Conservation (phyloP, 2,329 filamentous ascomycete genomes). For the Colletotrichum sp. region DNA sequence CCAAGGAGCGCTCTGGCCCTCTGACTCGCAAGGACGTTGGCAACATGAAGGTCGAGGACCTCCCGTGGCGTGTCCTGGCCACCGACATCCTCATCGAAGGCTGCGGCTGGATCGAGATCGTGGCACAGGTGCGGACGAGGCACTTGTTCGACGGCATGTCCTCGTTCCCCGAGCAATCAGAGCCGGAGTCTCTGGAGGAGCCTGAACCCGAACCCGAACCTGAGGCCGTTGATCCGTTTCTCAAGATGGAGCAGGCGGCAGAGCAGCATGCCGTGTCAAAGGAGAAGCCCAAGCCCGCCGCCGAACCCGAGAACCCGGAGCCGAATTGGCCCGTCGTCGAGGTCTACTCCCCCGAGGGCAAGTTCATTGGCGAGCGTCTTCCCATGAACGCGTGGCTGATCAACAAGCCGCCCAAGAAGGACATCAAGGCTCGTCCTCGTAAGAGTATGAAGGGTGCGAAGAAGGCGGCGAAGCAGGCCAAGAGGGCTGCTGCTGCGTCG, state of each 20-base stretch:
- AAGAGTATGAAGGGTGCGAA: constrained; percentile 72
- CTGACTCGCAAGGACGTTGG: constrained; percentile 68
- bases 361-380: constrained; percentile 69
- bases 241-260: constrained; percentile 18
- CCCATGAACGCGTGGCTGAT: constrained; percentile 77
- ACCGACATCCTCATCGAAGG: constrained; percentile 91
- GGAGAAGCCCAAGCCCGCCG: constrained; percentile 17
- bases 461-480: constrained; percentile 52
- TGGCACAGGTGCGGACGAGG: constrained; percentile 76
- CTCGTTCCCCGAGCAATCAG: constrained; percentile 15
- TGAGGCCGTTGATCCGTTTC: constrained; percentile 19
- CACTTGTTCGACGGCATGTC: constrained; percentile 41
- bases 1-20: constrained; percentile 76
- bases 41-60: constrained; percentile 66
- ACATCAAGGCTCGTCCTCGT: constrained; percentile 63
- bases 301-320: neutral
- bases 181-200: neutral
- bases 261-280: constrained; percentile 20
- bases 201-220: constrained; percentile 9
- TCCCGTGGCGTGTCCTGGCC: constrained; percentile 82
- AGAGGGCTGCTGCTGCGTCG: constrained; percentile 18
- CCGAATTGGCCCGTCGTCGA: constrained; percentile 75
- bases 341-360: constrained; percentile 85
- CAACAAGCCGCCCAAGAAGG: constrained; percentile 58
- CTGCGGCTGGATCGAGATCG: constrained; percentile 90